Percentiles rank a stretch among this genome's conserved stretches.
These are phyloP conservation scores for Cinchona pubescens DNA, from an alignment of 257 asterid genomes.

Conservation along the genomic window DNA sequence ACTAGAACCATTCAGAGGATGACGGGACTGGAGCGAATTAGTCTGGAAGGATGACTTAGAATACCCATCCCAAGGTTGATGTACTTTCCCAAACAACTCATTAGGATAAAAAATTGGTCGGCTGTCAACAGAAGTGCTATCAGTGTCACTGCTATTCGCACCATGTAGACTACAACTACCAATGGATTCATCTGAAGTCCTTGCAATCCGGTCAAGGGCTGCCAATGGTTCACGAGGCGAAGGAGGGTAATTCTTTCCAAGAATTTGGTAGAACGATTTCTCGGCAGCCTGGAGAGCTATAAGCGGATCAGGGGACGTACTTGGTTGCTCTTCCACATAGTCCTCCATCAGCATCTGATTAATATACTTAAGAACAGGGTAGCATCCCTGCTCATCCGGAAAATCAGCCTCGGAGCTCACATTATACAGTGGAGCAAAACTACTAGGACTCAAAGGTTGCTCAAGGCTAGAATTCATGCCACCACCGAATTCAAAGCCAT, in stretches of 20 bases:
- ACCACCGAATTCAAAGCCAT: slow-evolving; percentile 25
- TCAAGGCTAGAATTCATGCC: slow-evolving; percentile 24
- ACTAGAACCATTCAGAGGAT: slow-evolving; percentile 23
- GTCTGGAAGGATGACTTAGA: no score
- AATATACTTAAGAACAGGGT: slow-evolving; percentile 68
- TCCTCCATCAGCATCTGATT: slow-evolving; percentile 80
- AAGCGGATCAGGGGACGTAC: slow-evolving; percentile 80
- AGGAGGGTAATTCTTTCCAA: slow-evolving; percentile 61
- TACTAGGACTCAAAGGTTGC: slow-evolving; percentile 28
- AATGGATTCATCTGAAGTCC: slow-evolving; percentile 45
- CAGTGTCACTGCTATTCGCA: slow-evolving; percentile 41
- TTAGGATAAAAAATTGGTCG: slow-evolving; percentile 34
- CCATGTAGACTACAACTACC: slow-evolving; percentile 39
- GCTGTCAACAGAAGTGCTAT: slow-evolving; percentile 40
- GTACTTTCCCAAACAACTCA: no score
- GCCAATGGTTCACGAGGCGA: slow-evolving; percentile 25
- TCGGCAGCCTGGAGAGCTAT: slow-evolving; percentile 77
- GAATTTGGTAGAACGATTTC: slow-evolving; percentile 70
- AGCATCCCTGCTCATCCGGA: slow-evolving; percentile 68
- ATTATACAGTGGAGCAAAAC: slow-evolving; percentile 39
- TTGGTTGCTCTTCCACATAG: slow-evolving; percentile 62
- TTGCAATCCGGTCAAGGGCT: slow-evolving; percentile 26
- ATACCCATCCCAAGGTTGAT: background rate
- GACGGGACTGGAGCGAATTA: slow-evolving; percentile 26
- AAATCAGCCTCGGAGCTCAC: slow-evolving; percentile 54